Evolutionary conservation across 2,329 filamentous ascomycete species (phyloP).

Genomic region (Cadophora sp.): DNA sequence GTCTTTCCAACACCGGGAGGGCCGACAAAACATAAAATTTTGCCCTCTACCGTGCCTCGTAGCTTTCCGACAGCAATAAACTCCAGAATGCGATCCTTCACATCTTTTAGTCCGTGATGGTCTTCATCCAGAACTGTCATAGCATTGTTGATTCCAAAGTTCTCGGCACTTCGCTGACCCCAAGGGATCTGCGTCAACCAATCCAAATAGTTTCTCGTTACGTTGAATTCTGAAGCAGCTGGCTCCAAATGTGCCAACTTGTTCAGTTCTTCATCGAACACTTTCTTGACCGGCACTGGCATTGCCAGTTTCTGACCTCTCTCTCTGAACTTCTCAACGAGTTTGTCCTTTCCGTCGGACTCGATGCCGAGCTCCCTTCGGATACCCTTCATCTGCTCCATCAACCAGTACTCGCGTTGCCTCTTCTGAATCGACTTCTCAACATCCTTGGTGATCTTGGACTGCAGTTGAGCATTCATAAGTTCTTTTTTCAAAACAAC

Average conservation of each 20-base stretch:
- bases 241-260: slow-evolving; percentile 96
- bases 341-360: slow-evolving; percentile 96
- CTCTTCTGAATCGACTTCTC: slow-evolving; percentile 97
- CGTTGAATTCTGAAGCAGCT: slow-evolving; percentile 97
- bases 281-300: slow-evolving; percentile 95
- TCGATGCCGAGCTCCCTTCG: slow-evolving; percentile 94
- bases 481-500: slow-evolving; percentile 96
- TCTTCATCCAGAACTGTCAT: slow-evolving; percentile 93
- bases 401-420: slow-evolving; percentile 96
- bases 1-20: slow-evolving; percentile 98
- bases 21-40: slow-evolving; percentile 97
- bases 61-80: slow-evolving; percentile 99
- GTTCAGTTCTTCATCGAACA: slow-evolving; percentile 98
- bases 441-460: slow-evolving; percentile 97
- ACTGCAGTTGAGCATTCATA: slow-evolving; percentile 96
- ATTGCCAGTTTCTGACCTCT: slow-evolving; percentile 93
- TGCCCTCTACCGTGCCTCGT: slow-evolving; percentile 94
- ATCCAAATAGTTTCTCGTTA: slow-evolving; percentile 96
- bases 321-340: slow-evolving; percentile 97
- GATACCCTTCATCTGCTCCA: slow-evolving; percentile 99
- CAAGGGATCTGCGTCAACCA: slow-evolving; percentile 99
- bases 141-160: slow-evolving; percentile 93
- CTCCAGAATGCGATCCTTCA: slow-evolving; percentile 97
- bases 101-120: slow-evolving; percentile 95
- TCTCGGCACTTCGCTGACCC: slow-evolving; percentile 94